Evolutionary conservation across 2,329 filamentous ascomycete species (phyloP), one percentile per base, ranked within the genome.

Genomic region (Pseudophaeomoniella oleicola): DNA sequence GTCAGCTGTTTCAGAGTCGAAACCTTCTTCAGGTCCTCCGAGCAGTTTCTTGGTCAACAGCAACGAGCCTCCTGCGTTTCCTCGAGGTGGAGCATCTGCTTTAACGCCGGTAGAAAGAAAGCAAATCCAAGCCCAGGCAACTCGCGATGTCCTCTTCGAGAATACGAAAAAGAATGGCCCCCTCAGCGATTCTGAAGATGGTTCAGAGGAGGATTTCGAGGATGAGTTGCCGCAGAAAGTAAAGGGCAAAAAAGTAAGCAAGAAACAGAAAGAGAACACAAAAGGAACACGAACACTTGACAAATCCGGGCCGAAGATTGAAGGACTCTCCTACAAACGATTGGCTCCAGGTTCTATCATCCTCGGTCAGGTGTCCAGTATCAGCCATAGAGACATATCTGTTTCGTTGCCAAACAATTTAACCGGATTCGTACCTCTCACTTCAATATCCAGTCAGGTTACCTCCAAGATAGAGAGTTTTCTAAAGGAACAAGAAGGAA

Each of bases 91-190:
- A 31, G 88, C 77, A 37, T 92, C 84, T 53, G 70, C 94, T 36
- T 64, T 98, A 54, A 94, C 90, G 2, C 87, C 90, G 14, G 66
- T 98, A 36, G 90, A 98, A 57, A 82, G 92, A 55, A 94, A 94
- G 63, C 85, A 96, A 59, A 96, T 98, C 44, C 81, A 90, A 50
- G 79, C 92, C 40, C 81, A 96, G 59, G 90, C 90, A 32, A 90
- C 82, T 53, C 78, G 81, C 49, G 90, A 98, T 65, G 90, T 87
- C 30, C 65, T 92, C 29, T 90, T 88, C 54, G 90, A 96, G 13
- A 9, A 34, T 16, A 18, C 4, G 9, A 13, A 19, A 9, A 17
- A 9, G 4, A 17, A 12, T 16, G 32, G 9, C 16, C 9, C 32
- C 6, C n/a, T 34, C 13, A 17, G 14, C 11, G 16, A 34, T 17